Base-by-base conservation (phyloP, 768 basidiomycete genomes). In the Phanerochaete carnosa region DNA sequence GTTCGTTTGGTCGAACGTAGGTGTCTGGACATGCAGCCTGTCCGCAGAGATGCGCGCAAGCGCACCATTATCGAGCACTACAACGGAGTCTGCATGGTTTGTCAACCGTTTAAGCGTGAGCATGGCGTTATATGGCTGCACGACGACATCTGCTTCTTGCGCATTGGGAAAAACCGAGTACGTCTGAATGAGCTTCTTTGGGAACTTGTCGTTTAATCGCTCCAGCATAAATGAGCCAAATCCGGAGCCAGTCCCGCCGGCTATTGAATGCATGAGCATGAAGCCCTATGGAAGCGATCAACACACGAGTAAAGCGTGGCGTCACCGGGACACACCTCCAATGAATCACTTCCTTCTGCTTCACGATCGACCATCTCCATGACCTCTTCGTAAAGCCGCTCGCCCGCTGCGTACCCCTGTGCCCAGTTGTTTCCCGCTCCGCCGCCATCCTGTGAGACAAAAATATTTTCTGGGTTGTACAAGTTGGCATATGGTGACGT, bases 401-500 rank as follows among this genome's bases (percentile, higher is more conserved):
- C 96, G 57, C 95, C 97, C 5, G 89, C 84, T 8, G 88, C 82
- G 70, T 95, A 95, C 15, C 96, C 96, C 66, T 95, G 93, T 0
- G 96, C 96, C 94, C 96, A 98, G 71, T 98, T 98, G 69, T 99
- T 99, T 19, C 97, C 97, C 13, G 97, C 97, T 33, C 97, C 97
- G n/a, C 97, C 95, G 4, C 97, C 97, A 69, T 96, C 95, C 74
- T 95, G 92, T 1, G 92, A 94, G 25, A 95, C 80, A 69, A 92
- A 98, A 39, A 98, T 96, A 69, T 99, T 99, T 71, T 98, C 97
- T 0, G 95, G 95, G 71, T 99, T 99, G 74, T 98, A 99, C 33
- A 99, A 76, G 67, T 85, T 89, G 51, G 91, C 90, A 77, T 92
- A 95, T 0, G 93, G 86, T 30, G 94, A 94, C 25, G 88, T 80